These are phyloP conservation scores for Dimargaris verticillata DNA, from an alignment of 192 early-diverging fungal species.

Conservation along the genomic window DNA sequence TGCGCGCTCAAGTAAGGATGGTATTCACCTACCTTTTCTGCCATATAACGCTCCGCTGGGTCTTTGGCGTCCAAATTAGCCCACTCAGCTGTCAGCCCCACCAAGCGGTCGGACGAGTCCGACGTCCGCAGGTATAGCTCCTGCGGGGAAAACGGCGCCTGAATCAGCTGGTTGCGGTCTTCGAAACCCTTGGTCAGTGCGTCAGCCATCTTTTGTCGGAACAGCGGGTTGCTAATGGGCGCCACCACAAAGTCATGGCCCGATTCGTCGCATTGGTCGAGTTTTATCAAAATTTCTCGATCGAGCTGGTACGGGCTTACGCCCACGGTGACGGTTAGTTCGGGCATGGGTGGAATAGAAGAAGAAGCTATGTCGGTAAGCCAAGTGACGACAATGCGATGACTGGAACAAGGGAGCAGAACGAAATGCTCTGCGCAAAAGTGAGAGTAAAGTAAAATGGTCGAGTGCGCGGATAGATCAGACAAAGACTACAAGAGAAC, in stretches of 20 bases:
- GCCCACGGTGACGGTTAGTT: conserved; percentile 18
- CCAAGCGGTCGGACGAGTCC: conserved; percentile 17
- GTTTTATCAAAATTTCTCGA: conserved; percentile 16
- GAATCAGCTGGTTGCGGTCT: conserved; percentile 22
- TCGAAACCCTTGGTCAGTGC: conserved; percentile 11
- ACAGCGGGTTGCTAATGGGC: conserved; percentile 31
- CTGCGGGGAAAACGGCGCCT: conserved; percentile 19
- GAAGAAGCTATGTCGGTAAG: background rate
- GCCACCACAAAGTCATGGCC: conserved; percentile 33
- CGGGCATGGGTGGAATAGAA: conserved; percentile 14
- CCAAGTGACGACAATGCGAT: too few species aligned
- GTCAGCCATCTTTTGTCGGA: conserved; percentile 24
- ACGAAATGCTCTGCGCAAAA: too few species aligned
- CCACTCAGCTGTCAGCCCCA: conserved; percentile 38
- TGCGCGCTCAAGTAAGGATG: too few species aligned
- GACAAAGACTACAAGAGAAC: too few species aligned
- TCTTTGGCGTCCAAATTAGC: conserved; percentile 33
- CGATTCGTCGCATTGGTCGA: conserved; percentile 8
- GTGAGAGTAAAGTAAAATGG: too few species aligned
- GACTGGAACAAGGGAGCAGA: too few species aligned
- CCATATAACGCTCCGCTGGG: conserved; percentile 27
- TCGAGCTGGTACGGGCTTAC: conserved; percentile 14
- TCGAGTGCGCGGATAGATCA: too few species aligned
- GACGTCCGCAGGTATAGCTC: conserved; percentile 32
- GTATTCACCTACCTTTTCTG: conserved; percentile 21